These are phyloP conservation scores for Pseudogymnoascus sp. DNA, from an alignment of 2,329 filamentous ascomycete species.

Conservation along the genomic window DNA sequence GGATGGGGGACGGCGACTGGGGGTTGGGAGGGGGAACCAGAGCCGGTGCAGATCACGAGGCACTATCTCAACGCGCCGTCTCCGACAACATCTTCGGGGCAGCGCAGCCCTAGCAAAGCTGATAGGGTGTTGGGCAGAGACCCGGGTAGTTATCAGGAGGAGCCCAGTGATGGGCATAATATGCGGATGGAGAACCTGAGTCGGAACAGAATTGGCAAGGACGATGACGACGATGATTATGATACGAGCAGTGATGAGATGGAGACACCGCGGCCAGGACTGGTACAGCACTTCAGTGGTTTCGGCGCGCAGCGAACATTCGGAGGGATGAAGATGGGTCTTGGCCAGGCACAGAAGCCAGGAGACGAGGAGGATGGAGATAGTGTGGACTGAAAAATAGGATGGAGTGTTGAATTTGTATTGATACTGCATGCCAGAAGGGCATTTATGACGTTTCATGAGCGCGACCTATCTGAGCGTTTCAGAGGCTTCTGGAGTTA, in stretches of 20 bases:
- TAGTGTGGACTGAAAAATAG: conserved; percentile 8
- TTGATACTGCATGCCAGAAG: conserved; percentile 1
- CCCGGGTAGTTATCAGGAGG: conserved; percentile 19
- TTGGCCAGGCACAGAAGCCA: background rate
- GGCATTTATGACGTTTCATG: conserved; percentile 1
- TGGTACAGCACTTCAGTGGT: conserved; percentile 1
- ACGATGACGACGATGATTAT: conserved; percentile 23
- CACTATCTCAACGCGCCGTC: conserved; percentile 13
- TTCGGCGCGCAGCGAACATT: conserved; percentile 8
- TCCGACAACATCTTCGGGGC: background rate
- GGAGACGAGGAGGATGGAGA: conserved; percentile 1
- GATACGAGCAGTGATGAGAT: conserved; percentile 26
- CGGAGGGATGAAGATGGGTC: conserved; percentile 5
- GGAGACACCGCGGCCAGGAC: conserved; percentile 11
- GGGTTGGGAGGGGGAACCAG: background rate
- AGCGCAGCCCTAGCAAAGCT: conserved; percentile 21
- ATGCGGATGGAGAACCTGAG: conserved; percentile 20
- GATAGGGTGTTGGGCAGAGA: conserved; percentile 28
- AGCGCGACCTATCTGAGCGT: background rate
- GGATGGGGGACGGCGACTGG: conserved; percentile 48
- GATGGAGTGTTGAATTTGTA: background rate
- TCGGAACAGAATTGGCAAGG: conserved; percentile 15
- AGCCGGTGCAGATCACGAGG: conserved; percentile 10
- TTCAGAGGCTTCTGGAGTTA: conserved; percentile 3
- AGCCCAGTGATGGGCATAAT: conserved; percentile 17